phyloP scores from a whole-genome alignment of 2,329 filamentous ascomycete genomes.

The Fusarium musae region DNA sequence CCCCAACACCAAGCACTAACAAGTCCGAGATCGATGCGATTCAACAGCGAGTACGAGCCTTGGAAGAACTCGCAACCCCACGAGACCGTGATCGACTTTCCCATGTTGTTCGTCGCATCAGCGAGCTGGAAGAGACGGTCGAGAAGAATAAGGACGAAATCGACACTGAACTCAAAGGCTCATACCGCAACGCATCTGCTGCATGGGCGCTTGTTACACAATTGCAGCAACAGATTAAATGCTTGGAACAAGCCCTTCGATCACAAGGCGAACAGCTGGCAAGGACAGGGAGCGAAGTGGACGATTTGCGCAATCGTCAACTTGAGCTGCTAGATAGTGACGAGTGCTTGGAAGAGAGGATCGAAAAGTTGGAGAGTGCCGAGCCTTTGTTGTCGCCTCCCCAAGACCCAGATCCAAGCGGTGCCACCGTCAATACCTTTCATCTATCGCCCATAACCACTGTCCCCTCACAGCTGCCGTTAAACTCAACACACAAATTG shows the following conservation, averaged over 20 bases:
- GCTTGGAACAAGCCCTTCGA: slow-evolving; percentile 51
- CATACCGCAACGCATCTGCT: slow-evolving; percentile 65
- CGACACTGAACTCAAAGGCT: slow-evolving; percentile 63
- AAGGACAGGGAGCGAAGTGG: slow-evolving; percentile 54
- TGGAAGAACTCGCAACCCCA: slow-evolving; percentile 50
- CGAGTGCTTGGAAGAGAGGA: slow-evolving; percentile 64
- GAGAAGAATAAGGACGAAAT: slow-evolving; percentile 64
- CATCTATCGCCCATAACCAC: slow-evolving; percentile 31
- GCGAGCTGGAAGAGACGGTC: slow-evolving; percentile 64
- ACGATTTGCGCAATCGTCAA: slow-evolving; percentile 60
- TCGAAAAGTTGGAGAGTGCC: slow-evolving; percentile 57
- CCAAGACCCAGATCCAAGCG: slow-evolving; percentile 28
- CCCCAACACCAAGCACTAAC: slow-evolving; percentile 61
- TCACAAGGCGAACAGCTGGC: slow-evolving; percentile 56
- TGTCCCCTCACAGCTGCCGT: slow-evolving; percentile 7
- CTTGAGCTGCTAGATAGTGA: slow-evolving; percentile 62
- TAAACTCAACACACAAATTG: slow-evolving; percentile 2
- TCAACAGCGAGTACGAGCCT: slow-evolving; percentile 40
- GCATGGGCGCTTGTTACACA: slow-evolving; percentile 64
- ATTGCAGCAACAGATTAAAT: slow-evolving; percentile 52
- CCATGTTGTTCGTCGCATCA: slow-evolving; percentile 57
- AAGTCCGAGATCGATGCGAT: slow-evolving; percentile 50
- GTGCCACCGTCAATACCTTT: slow-evolving; percentile 14
- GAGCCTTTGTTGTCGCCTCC: slow-evolving; percentile 40
- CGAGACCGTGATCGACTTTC: slow-evolving; percentile 53